Conservation (phyloP, 768 basidiomycete species). For the Mycena venus region DNA sequence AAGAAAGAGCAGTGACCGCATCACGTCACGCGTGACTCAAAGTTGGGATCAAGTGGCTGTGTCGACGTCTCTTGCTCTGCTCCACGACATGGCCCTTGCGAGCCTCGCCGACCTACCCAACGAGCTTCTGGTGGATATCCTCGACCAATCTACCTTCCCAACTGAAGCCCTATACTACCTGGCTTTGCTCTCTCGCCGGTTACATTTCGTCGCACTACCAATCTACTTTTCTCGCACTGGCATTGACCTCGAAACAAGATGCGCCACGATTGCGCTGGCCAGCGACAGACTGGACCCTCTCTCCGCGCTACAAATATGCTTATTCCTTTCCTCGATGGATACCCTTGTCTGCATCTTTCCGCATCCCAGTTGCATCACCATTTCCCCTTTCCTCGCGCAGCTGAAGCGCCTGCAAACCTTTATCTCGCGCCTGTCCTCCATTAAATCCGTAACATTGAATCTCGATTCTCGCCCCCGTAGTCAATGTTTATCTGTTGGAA, state of each 20-base stretch:
- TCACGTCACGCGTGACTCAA: too few relatives aligned
- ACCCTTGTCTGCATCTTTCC: not conserved
- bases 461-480: too few relatives aligned
- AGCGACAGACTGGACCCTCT: not conserved
- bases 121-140: not conserved
- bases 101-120: not conserved
- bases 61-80: too few relatives aligned
- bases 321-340: not conserved
- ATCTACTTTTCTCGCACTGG: not conserved
- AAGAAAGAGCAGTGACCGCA: too few relatives aligned
- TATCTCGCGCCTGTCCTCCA: not conserved
- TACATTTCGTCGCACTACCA: not conserved
- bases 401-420: not conserved
- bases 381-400: not conserved
- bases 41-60: too few relatives aligned
- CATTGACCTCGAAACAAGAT: not conserved
- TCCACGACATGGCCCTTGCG: not conserved
- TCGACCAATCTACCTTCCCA: not conserved
- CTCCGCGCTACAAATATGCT: not conserved
- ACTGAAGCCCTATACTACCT: not conserved
- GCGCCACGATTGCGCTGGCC: not conserved
- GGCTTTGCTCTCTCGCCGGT: not conserved
- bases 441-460: not conserved
- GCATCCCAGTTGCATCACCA: not conserved
- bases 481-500: too few relatives aligned